Percentiles rank a stretch among this genome's conserved stretches.
These are phyloP conservation scores for Casuarina equisetifolia DNA, from an alignment of 306 rosid genomes.

Conservation along the genomic window DNA sequence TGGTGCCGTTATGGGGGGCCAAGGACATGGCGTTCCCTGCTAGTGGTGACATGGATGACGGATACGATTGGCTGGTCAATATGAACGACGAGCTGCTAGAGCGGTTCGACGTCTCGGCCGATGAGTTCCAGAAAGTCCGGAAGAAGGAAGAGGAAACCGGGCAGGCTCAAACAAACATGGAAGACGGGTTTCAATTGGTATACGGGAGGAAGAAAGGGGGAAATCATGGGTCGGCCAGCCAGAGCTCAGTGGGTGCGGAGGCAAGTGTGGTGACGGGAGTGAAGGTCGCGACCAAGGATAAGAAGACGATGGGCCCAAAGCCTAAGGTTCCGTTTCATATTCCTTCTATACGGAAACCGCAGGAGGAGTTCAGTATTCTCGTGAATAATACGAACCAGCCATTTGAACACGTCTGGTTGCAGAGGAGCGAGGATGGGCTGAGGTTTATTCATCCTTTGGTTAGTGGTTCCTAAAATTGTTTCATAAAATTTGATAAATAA, in stretches of 20 bases:
- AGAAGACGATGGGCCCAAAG: constrained; percentile 46
- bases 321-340: constrained; percentile 85
- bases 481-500: neutral
- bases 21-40: constrained; percentile 42
- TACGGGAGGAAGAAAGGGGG: constrained; percentile 54
- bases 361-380: constrained; percentile 64
- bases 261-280: constrained; percentile 35
- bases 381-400: constrained; percentile 72
- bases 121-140: constrained; percentile 56
- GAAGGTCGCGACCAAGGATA: constrained; percentile 56
- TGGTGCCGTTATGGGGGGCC: constrained; percentile 57
- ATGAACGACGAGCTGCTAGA: constrained; percentile 73
- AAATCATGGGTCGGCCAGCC: constrained; percentile 27
- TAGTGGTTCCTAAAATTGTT: constrained; percentile 34
- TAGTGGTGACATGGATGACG: constrained; percentile 49
- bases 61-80: constrained; percentile 71
- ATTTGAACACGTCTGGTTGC: constrained; percentile 92
- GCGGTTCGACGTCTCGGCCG: constrained; percentile 50
- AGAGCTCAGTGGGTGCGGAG: constrained; percentile 3
- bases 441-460: constrained; percentile 84
- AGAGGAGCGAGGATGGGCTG: constrained; percentile 64
- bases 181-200: constrained; percentile 68
- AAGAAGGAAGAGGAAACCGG: constrained; percentile 53
- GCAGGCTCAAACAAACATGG: constrained; percentile 29
- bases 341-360: constrained; percentile 76